phyloP scores from a whole-genome alignment of 1,139 yeast species.

The Meyerozyma carpophila region DNA sequence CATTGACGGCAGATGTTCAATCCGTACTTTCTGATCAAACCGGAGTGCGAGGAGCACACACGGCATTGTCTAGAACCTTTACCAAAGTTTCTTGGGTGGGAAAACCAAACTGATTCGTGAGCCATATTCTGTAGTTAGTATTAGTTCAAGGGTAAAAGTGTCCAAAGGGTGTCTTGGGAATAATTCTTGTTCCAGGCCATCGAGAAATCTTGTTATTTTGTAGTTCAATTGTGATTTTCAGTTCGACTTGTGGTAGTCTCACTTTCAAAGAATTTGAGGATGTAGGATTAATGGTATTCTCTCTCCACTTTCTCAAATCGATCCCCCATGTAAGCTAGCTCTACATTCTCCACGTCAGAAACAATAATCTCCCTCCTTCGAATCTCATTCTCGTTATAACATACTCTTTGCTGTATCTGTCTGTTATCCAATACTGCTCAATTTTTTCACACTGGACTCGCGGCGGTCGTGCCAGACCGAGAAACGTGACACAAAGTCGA shows the following conservation, averaged over 20 bases:
- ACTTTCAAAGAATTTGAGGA: too few relatives aligned
- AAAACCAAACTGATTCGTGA: constrained; percentile 99
- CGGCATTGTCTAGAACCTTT: constrained; percentile 99
- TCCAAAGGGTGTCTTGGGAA: neutral
- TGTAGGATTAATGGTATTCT: neutral
- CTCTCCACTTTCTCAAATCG: neutral
- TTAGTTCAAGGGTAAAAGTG: neutral
- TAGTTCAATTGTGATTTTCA: too few relatives aligned
- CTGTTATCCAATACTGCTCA: neutral
- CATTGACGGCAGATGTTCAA: constrained; percentile 99
- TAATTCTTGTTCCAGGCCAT: too few relatives aligned
- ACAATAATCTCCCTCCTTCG: neutral
- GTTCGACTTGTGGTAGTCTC: too few relatives aligned
- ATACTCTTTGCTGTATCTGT: constrained; percentile 1
- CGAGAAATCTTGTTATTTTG: too few relatives aligned
- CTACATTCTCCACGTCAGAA: neutral
- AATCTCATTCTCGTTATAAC: neutral
- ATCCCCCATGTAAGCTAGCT: neutral
- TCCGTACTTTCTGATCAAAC: constrained; percentile 99
- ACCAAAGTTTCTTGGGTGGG: constrained; percentile 99
- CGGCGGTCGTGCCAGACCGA: constrained; percentile 2
- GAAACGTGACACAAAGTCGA: neutral
- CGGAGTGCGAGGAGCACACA: constrained; percentile 98
- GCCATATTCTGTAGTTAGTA: constrained; percentile 59
- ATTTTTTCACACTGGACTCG: neutral